Base-by-base conservation (phyloP, 495 filamentous ascomycete species). In the Cercophora samala region DNA sequence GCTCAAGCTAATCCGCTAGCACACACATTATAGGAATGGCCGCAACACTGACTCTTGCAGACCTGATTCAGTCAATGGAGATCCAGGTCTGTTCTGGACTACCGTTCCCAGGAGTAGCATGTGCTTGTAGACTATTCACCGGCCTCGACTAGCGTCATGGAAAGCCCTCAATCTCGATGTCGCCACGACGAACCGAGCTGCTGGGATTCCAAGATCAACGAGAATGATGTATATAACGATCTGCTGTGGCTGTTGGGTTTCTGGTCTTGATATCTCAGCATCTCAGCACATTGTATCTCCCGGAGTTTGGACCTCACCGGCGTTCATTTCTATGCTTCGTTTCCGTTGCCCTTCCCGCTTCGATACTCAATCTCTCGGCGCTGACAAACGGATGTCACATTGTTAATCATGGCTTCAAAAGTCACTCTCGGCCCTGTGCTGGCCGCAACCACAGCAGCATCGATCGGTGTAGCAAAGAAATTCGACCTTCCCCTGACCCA, bases 391-490 rank as follows among this genome's bases (percentile, higher is more conserved):
- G 11, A 46, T 46, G 13, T 46, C 37, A 13, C 37, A 9, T 46
- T 9, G 37, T 8, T 46, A 46, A 46, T 32, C 53, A 68, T 71
- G 69, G 69, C 69, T 18, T 22, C 60, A 9, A 64, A 58, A 23
- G 26, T 71, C 21, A 62, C 63, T 17, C 60, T 68, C 22, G 11
- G 21, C 22, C 60, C 66, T 5, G 42, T 68, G 17, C 19, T 68
- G 21, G 60, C 55, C 17, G 60, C 60, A 5, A 68, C 69, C 9
- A 55, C 58, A 13, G 59, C 46, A 24, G 32, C 62, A 0, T 66
- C 64, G 5, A 53, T 68, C 17, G 62, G 55, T 26, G 62, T 25
- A n/a, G 56, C 63, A 6, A 69, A 51, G 46, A 65, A 69, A 65
- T 66, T 64, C 22, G 65, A 68, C 26, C 26, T 56, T 4, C 62